phyloP scores from a whole-genome alignment of 306 rosid genomes.

The Luffa aegyptiaca region DNA sequence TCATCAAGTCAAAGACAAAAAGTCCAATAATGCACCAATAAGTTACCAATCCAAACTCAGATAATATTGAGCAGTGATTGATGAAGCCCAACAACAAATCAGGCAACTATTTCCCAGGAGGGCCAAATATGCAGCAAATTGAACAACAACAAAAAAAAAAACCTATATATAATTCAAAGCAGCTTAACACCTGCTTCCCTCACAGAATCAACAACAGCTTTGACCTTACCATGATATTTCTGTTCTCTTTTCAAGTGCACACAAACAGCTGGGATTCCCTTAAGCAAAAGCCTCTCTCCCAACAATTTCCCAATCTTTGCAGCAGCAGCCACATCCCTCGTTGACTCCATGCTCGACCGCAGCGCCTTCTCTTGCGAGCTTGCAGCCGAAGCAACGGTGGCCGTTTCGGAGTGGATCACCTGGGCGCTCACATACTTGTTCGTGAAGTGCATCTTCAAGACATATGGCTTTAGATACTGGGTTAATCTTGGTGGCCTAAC shows the following conservation, averaged over 20 bases:
- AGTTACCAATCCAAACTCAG: not conserved
- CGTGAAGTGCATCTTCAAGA: constrained; percentile 81
- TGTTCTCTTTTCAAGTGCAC: constrained; percentile 85
- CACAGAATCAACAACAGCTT: constrained; percentile 70
- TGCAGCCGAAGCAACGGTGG: constrained; percentile 71
- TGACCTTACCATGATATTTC: constrained; percentile 86
- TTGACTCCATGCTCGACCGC: constrained; percentile 49
- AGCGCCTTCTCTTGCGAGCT: constrained; percentile 74
- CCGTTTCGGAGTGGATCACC: constrained; percentile 75
- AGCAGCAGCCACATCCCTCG: constrained; percentile 82
- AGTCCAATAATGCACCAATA: not conserved
- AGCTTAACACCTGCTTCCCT: constrained; percentile 63
- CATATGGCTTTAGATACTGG: constrained; percentile 70
- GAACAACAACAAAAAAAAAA: not conserved
- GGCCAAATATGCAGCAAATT: not conserved
- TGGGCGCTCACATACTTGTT: constrained; percentile 70
- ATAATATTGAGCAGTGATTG: not conserved
- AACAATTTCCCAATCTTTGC: constrained; percentile 73
- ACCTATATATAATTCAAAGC: constrained; percentile 25
- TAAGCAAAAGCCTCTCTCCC: constrained; percentile 62
- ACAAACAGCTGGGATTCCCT: constrained; percentile 65
- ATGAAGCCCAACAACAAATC: not conserved
- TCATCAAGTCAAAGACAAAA: not conserved
- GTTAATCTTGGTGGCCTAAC: constrained; percentile 45
- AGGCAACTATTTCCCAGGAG: not conserved